Evolutionary conservation across 768 basidiomycete genomes (phyloP).

Genomic region (Peribolospora kevripleyi): DNA sequence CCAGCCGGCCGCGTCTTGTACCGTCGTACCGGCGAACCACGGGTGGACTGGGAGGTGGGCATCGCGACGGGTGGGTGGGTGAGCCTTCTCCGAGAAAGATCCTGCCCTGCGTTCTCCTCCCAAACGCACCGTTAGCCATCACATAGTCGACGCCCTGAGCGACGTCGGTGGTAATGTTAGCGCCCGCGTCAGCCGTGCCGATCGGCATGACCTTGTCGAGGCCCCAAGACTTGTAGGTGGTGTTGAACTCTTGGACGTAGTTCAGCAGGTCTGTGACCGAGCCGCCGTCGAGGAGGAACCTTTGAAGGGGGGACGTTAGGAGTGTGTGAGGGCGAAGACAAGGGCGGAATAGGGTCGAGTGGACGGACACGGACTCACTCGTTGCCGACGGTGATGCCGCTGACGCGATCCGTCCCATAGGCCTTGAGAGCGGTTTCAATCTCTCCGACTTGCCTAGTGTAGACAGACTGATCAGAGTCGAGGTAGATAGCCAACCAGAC

Average conservation of each 20-base stretch:
- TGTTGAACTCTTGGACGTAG: conserved; percentile 16
- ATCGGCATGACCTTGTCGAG: conserved; percentile 19
- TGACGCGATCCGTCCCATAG: conserved; percentile 51
- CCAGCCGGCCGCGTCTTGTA: conserved; percentile 50
- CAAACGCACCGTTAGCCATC: conserved; percentile 23
- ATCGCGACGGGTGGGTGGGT: not conserved
- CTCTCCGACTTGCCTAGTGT: conserved; percentile 40
- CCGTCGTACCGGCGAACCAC: conserved; percentile 55
- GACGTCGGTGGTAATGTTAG: conserved; percentile 15
- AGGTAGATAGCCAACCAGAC: conserved; percentile 16
- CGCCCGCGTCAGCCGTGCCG: conserved; percentile 24
- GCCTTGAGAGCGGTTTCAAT: conserved; percentile 40
- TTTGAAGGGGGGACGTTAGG: not conserved
- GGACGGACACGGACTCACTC: conserved; percentile 42
- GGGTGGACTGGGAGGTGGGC: conserved; percentile 34
- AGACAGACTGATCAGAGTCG: conserved; percentile 26
- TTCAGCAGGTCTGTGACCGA: conserved; percentile 12
- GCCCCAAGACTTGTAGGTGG: conserved; percentile 13
- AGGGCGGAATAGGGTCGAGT: conserved; percentile 9
- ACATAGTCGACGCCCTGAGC: conserved; percentile 54
- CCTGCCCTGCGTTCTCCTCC: too few species aligned
- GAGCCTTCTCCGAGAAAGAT: too few species aligned
- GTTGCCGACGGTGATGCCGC: conserved; percentile 73
- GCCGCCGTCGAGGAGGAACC: not conserved
- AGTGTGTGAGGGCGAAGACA: not conserved